These are phyloP conservation scores for Nicotiana noctiflora DNA, from an alignment of 257 asterid genomes.

Conservation along the genomic window DNA sequence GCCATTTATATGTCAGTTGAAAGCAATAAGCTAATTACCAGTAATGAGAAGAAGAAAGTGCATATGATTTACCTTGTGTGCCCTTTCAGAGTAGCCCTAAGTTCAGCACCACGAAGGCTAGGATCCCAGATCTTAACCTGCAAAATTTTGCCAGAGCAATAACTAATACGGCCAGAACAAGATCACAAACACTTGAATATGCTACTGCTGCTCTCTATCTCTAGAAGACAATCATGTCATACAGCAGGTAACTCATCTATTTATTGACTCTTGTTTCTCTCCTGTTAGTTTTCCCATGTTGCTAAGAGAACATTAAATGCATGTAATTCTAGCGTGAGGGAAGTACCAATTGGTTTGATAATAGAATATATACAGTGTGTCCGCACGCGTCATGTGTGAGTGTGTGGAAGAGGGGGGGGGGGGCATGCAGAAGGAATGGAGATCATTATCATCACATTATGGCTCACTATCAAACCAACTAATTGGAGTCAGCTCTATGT, in stretches of 20 bases:
- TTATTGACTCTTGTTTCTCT: slow-evolving; percentile 2
- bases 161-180: not conserved
- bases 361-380: not conserved
- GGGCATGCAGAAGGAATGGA: not conserved
- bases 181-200: not conserved
- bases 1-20: not conserved
- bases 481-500: not conserved
- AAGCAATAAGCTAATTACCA: not conserved
- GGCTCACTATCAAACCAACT: not conserved
- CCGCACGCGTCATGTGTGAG: not conserved
- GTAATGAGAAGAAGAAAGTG: slow-evolving; percentile 5
- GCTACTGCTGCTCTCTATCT: slow-evolving; percentile 6
- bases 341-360: not conserved
- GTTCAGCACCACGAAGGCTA: slow-evolving; percentile 90
- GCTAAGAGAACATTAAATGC: not conserved
- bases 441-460: not conserved
- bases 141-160: slow-evolving; percentile 7
- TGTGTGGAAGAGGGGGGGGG: not conserved
- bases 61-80: slow-evolving; percentile 59
- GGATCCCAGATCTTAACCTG: slow-evolving; percentile 98
- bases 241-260: not conserved
- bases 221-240: not conserved
- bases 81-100: slow-evolving; percentile 83
- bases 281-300: not conserved
- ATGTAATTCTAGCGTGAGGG: not conserved